Conservation (phyloP, 2,329 filamentous ascomycete species). For the Whalleya microplaca region DNA sequence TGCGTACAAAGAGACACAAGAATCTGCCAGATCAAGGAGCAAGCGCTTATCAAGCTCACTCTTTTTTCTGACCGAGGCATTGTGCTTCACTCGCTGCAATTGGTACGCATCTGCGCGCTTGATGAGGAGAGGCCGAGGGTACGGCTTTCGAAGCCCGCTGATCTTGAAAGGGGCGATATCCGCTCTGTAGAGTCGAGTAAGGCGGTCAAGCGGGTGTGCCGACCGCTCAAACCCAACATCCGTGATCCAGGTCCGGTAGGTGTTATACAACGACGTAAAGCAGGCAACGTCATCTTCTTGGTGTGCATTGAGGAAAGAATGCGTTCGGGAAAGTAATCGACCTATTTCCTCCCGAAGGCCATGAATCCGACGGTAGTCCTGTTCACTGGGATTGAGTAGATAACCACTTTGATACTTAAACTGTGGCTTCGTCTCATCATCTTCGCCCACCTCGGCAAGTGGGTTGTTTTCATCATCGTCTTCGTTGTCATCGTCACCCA, state of each 20-base stretch:
- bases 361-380: slow-evolving; percentile 77
- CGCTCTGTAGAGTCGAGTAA: slow-evolving; percentile 80
- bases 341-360: slow-evolving; percentile 80
- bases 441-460: slow-evolving; percentile 69
- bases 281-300: slow-evolving; percentile 96
- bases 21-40: slow-evolving; percentile 85
- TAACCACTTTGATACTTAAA: slow-evolving; percentile 92
- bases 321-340: slow-evolving; percentile 78
- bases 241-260: slow-evolving; percentile 95
- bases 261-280: slow-evolving; percentile 89
- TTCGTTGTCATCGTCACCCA: slow-evolving; percentile 61
- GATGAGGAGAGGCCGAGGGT: slow-evolving; percentile 89
- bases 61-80: slow-evolving; percentile 83
- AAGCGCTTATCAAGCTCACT: slow-evolving; percentile 87
- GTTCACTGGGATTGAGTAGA: slow-evolving; percentile 63
- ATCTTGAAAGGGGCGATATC: slow-evolving; percentile 95
- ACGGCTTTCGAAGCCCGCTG: slow-evolving; percentile 87
- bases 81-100: slow-evolving; percentile 90
- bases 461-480: slow-evolving; percentile 57
- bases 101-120: slow-evolving; percentile 95
- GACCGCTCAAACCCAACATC: slow-evolving; percentile 96
- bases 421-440: slow-evolving; percentile 81
- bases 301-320: slow-evolving; percentile 78
- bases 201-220: slow-evolving; percentile 87
- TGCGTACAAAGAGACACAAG: slow-evolving; percentile 87